Conservation (phyloP, 768 basidiomycete species). For the Lactifluus piperatus region DNA sequence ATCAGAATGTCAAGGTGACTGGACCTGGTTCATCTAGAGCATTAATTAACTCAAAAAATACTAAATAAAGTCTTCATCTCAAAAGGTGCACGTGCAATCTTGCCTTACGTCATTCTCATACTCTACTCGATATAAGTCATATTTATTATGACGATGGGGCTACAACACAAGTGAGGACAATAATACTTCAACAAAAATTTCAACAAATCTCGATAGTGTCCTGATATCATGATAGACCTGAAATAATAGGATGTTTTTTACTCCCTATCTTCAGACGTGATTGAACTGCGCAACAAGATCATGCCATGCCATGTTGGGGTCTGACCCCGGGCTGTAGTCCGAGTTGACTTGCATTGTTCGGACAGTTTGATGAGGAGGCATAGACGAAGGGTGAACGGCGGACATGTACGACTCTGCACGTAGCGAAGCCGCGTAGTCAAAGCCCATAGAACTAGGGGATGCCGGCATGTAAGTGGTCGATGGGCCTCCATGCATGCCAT, state of each 20-base stretch:
- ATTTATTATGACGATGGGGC: slow-evolving; percentile 5
- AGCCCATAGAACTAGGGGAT: slow-evolving; percentile 17
- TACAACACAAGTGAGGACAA: slow-evolving; percentile 14
- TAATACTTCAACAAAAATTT: slow-evolving; percentile 4
- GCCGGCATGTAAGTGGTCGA: slow-evolving; percentile 5
- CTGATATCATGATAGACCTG: not conserved
- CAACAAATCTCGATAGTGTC: slow-evolving; percentile 1
- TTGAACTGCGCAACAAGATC: slow-evolving; percentile 21
- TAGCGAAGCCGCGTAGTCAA: slow-evolving; percentile 20
- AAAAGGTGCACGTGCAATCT: slow-evolving; percentile 1
- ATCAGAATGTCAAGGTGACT: not conserved
- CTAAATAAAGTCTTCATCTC: no score
- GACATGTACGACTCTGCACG: slow-evolving; percentile 17
- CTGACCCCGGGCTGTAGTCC: slow-evolving; percentile 15
- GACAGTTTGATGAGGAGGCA: slow-evolving; percentile 2
- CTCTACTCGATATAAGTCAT: not conserved
- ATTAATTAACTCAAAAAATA: no score
- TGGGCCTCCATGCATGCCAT: slow-evolving; percentile 5
- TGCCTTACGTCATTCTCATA: slow-evolving; percentile 4
- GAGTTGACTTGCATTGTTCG: slow-evolving; percentile 12
- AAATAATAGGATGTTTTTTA: not conserved
- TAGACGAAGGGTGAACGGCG: not conserved
- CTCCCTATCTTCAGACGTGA: slow-evolving; percentile 15
- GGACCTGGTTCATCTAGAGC: not conserved
- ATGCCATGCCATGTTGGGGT: slow-evolving; percentile 21